These are phyloP conservation scores for Babesia gibsoni DNA, from an alignment of 169 alveolate genomes.

Conservation along the genomic window DNA sequence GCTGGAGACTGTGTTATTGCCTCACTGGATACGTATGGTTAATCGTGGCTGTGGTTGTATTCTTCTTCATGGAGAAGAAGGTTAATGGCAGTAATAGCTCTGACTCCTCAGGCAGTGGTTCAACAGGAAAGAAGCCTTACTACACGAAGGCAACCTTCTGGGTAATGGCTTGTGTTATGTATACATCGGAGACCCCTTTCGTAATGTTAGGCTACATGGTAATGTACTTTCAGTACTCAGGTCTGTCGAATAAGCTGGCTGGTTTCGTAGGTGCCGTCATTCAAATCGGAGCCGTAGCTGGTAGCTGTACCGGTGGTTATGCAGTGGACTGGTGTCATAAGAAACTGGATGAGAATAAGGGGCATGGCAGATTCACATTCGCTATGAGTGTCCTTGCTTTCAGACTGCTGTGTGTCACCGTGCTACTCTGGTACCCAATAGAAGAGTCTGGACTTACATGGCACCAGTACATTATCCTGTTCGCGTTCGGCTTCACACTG, in stretches of 20 bases:
- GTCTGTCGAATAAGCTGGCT: constrained; percentile 80
- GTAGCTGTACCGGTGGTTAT: constrained; percentile 87
- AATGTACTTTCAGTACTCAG: constrained; percentile 86
- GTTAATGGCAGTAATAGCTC: no score
- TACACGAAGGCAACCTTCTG: constrained; percentile 29
- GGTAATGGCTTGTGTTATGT: constrained; percentile 36
- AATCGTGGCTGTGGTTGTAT: no score
- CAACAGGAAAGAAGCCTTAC: no score
- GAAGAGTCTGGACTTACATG: constrained; percentile 54
- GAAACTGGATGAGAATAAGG: constrained; percentile 69
- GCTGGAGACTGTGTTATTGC: no score
- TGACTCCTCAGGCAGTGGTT: no score
- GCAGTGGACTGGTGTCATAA: constrained; percentile 80
- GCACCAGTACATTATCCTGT: constrained; percentile 60
- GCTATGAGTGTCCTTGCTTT: constrained; percentile 73
- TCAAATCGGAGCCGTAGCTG: constrained; percentile 82
- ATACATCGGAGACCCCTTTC: constrained; percentile 87
- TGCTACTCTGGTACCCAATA: constrained; percentile 68
- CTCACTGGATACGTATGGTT: no score
- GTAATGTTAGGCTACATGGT: constrained; percentile 84
- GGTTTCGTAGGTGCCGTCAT: constrained; percentile 80
- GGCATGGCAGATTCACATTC: constrained; percentile 84
- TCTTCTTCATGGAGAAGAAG: no score
- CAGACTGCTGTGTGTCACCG: constrained; percentile 70
- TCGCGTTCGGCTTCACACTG: constrained; percentile 81